These are phyloP conservation scores for Reutealis trisperma DNA, from an alignment of 345 rosid genomes.

Conservation along the genomic window DNA sequence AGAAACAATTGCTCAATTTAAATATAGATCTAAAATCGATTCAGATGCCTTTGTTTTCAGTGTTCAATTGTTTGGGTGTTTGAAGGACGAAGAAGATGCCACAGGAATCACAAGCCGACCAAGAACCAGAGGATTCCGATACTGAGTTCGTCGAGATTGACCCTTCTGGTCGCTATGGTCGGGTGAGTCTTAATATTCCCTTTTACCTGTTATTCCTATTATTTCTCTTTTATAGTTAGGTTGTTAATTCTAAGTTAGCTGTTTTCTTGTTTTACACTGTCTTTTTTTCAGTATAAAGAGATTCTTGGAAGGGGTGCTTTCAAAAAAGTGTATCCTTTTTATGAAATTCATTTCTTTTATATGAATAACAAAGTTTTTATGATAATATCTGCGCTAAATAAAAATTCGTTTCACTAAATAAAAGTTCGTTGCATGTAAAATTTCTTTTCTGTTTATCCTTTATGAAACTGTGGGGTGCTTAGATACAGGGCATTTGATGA, in stretches of 20 bases:
- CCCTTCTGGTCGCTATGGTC: slow-evolving; percentile 38
- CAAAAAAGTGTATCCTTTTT: slow-evolving; percentile 43
- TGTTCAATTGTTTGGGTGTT: neutral
- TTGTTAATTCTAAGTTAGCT: neutral
- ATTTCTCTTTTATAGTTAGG: neutral
- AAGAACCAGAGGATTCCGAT: slow-evolving; percentile 63
- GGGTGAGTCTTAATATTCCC: slow-evolving; percentile 17
- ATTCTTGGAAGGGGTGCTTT: slow-evolving; percentile 36
- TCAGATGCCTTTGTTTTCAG: no score
- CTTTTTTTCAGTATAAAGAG: slow-evolving; percentile 36
- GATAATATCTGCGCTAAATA: neutral
- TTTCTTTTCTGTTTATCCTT: slow-evolving; percentile 42
- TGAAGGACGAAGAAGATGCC: slow-evolving; percentile 51
- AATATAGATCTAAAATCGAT: no score
- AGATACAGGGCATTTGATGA: slow-evolving; percentile 34
- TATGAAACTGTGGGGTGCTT: slow-evolving; percentile 36
- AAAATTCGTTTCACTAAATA: neutral
- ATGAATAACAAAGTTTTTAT: neutral
- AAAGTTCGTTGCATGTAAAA: neutral
- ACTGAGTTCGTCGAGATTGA: slow-evolving; percentile 37
- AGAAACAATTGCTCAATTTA: no score
- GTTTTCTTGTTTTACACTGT: neutral
- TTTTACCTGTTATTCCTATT: neutral
- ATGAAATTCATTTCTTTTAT: neutral
- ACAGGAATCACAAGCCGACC: slow-evolving; percentile 54